Base-by-base conservation (phyloP, 116 monocot genomes). In the Cymodocea nodosa region DNA sequence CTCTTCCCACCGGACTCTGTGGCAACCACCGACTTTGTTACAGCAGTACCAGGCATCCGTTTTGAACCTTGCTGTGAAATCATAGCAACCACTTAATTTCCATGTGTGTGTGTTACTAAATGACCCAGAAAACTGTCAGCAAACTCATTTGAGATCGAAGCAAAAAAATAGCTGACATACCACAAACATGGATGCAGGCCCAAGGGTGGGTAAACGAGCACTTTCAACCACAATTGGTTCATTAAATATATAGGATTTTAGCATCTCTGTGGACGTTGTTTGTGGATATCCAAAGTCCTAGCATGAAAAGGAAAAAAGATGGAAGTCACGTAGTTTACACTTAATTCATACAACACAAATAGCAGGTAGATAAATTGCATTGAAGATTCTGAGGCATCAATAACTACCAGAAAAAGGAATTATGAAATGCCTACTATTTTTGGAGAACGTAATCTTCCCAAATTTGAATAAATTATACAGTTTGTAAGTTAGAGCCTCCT, bases 261-360 rank as follows among this genome's bases (percentile, higher is more conserved):
- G 69, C 73, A 80, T 83, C 70, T 95, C 95, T 14, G 95, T 95
- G 56, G 95, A 95, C 40, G 95, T 95, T 57, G 79, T 90, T 81
- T 90, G 90, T 70, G 95, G 95, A 70, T 90, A 95, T 51, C 95
- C 95, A 82, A 90, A 95, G 61, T 95, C 95, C 95, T 95, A 73
- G 62, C 55, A 65, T 16, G 39, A 36, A 62, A 9, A 62, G 4
- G 17, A 61, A 1, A 37, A n/a, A 19, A 62, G 37, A 18, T 62
- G 5, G 19, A 10, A 9, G 62, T 62, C 62, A 62, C 35, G 9
- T 39, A 8, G 12, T 44, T 44, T 44, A 44, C 12, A 44, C 44
- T 44, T 5, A 44, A 44, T 9, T 44, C 44, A 62, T 62, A 40
- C 62, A n/a, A 35, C 16, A 62, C 37, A 56, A 56, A 56, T 9